These are phyloP conservation scores for Xeromyces bisporus DNA, from an alignment of 495 filamentous ascomycete genomes.

Conservation along the genomic window DNA sequence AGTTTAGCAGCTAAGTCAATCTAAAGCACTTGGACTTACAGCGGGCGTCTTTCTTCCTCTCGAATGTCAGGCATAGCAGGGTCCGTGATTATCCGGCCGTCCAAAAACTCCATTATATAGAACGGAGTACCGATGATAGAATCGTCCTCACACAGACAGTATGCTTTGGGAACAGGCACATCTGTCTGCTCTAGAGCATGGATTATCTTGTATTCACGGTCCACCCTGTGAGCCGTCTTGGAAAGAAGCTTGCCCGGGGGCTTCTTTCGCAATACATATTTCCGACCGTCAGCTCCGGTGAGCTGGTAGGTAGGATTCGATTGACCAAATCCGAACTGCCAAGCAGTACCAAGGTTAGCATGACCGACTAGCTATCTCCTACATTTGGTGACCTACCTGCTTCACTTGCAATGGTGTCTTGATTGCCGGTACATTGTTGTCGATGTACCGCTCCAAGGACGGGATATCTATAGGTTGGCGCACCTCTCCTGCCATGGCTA, in stretches of 20 bases:
- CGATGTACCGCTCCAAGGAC: conserved; percentile 63
- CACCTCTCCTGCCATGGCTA: no score
- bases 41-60: conserved; percentile 46
- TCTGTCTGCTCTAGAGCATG: conserved; percentile 60
- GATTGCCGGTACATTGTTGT: conserved; percentile 58
- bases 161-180: conserved; percentile 73
- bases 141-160: conserved; percentile 71
- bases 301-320: conserved; percentile 94
- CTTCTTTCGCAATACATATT: conserved; percentile 63
- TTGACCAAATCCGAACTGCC: conserved; percentile 87
- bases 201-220: conserved; percentile 86
- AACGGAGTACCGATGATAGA: conserved; percentile 74
- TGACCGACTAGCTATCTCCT: background rate
- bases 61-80: conserved; percentile 61
- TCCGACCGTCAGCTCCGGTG: conserved; percentile 44
- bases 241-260: conserved; percentile 53
- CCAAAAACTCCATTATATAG: conserved; percentile 64
- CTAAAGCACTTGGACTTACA: conserved; percentile 26
- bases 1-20: background rate
- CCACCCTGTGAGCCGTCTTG: conserved; percentile 81
- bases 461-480: conserved; percentile 73
- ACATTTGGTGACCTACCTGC: conserved; percentile 41
- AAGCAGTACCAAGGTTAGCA: conserved; percentile 36
- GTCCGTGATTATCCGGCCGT: conserved; percentile 78
- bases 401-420: conserved; percentile 68